These are phyloP conservation scores for Nelumbo lutea DNA, from an alignment of 164 flowering plant genomes.

Conservation along the genomic window DNA sequence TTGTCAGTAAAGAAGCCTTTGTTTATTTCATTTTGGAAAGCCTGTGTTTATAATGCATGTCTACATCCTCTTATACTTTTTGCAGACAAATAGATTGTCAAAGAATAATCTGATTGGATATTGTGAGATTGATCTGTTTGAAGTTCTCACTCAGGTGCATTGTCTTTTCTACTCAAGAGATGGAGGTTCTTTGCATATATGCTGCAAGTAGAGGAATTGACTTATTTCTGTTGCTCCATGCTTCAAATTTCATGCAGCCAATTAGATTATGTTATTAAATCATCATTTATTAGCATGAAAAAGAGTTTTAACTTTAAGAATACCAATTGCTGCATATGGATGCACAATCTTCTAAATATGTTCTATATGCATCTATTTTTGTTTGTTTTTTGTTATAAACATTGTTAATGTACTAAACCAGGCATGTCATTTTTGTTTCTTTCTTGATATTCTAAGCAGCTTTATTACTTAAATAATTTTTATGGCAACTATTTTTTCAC, in stretches of 20 bases:
- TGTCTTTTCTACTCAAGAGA: neutral
- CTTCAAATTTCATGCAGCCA: neutral
- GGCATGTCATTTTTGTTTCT: too few species aligned
- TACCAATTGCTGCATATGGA: neutral
- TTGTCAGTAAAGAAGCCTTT: neutral
- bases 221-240: neutral
- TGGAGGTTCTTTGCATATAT: too few species aligned
- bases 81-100: slow-evolving; percentile 84
- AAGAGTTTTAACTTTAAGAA: neutral
- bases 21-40: neutral
- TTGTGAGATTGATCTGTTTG: slow-evolving; percentile 81
- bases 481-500: too few species aligned
- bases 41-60: neutral
- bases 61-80: slow-evolving; percentile 1
- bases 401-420: too few species aligned
- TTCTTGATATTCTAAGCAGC: too few species aligned
- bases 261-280: neutral
- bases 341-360: neutral
- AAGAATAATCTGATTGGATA: slow-evolving; percentile 77
- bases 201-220: too few species aligned
- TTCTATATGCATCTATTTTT: too few species aligned
- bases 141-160: slow-evolving; percentile 57
- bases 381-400: too few species aligned
- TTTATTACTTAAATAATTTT: too few species aligned
- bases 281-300: neutral